Evolutionary conservation across 768 basidiomycete genomes (phyloP).

Genomic region (Termitomyces sp.): DNA sequence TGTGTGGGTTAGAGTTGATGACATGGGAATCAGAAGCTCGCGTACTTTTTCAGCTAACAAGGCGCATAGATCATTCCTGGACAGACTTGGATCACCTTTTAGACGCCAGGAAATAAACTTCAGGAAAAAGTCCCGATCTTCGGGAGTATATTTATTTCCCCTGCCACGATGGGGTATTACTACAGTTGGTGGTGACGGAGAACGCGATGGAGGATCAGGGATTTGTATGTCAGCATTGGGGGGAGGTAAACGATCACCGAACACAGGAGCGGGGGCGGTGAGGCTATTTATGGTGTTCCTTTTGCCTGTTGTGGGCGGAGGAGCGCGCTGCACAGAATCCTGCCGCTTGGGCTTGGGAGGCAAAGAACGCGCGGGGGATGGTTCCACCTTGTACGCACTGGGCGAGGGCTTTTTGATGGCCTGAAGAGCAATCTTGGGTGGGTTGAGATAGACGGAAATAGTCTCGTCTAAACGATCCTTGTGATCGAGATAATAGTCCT

Average conservation of each 20-base stretch:
- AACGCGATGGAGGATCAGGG: conserved; percentile 64
- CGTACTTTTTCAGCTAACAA: conserved; percentile 56
- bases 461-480: conserved; percentile 56
- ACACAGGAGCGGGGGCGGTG: conserved; percentile 50
- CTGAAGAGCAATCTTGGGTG: conserved; percentile 24
- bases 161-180: conserved; percentile 42
- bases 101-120: conserved; percentile 65
- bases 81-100: conserved; percentile 50
- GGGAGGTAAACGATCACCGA: conserved; percentile 48
- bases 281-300: conserved; percentile 62
- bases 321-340: conserved; percentile 22
- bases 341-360: conserved; percentile 22
- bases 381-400: conserved; percentile 36
- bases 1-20: conserved; percentile 9
- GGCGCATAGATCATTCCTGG: conserved; percentile 53
- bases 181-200: conserved; percentile 63
- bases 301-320: conserved; percentile 27
- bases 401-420: conserved; percentile 42
- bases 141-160: conserved; percentile 64
- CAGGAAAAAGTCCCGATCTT: conserved; percentile 66
- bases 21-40: conserved; percentile 5
- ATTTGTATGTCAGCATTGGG: conserved; percentile 61
- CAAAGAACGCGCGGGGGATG: conserved; percentile 23
- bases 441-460: conserved; percentile 34
- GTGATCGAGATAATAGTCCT: conserved; percentile 77